Base-by-base conservation (phyloP, 2,329 filamentous ascomycete species). In the Trichoderma koningiopsis region DNA sequence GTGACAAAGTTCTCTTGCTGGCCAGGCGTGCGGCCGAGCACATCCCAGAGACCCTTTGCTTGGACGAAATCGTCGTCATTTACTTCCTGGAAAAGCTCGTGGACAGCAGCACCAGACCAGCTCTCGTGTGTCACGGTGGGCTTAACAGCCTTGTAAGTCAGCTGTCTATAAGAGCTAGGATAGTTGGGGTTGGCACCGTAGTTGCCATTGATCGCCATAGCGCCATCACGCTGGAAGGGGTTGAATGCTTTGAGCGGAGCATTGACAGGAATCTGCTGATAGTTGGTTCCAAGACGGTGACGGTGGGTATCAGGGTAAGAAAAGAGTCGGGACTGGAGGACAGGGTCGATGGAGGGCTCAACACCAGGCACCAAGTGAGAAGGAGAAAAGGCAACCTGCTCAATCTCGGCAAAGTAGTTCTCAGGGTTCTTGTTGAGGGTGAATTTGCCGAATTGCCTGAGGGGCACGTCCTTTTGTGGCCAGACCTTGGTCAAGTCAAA, bases 151-250 rank as follows among this genome's bases (percentile, higher is more conserved):
- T 79, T 80, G 77, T 84, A 85, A 10, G 80, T 80, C 63, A 86
- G 68, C 8, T 76, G 74, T 24, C 83, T 82, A 78, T 83, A 86
- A 31, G 83, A 83, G 49, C 82, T 84, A 24, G 83, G 81, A 74
- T 89, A 90, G 79, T 87, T 87, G 11, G 87, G 86, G 75, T 88
- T 85, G 29, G 82, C 81, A 63, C 87, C 87, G 73, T 89, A 88
- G 80, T 89, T 89, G 68, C 82, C 82, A 79, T 93, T 91, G 76
- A 88, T 83, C 69, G 89, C 86, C 90, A 93, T 93, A 70, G 78
- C 76, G 19, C 92, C 92, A 75, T 93, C 91, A 71, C 91, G 88
- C 78, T 93, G 90, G 83, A 89, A 92, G 72, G 91, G 91, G 73
- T 91, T 84, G 83, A 87, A 84, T 80, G 82, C 82, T 80, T 75